Base-by-base conservation (phyloP, 2,329 filamentous ascomycete species). In the Trichoderma koningiopsis region DNA sequence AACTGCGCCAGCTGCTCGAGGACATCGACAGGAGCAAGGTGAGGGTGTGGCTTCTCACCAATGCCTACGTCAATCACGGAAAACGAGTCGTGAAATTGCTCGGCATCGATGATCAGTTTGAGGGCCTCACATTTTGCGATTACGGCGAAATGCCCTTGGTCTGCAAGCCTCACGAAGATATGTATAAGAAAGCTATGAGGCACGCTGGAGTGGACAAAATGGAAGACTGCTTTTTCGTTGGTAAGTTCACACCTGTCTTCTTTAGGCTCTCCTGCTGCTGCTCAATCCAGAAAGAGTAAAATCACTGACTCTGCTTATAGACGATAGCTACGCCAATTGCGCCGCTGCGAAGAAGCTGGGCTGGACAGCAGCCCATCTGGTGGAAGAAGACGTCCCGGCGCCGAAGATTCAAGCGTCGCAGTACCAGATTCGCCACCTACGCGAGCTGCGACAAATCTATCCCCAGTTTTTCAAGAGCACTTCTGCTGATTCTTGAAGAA, bases 71-170 rank as follows among this genome's bases (percentile, higher is more conserved):
- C 72, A 98, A 86, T 40, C 96, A 99, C 76, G 96, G 89, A 37
- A 90, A 88, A 76, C 84, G 94, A 53, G 96, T 99, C 0, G 89
- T 97, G 14, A 89, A 86, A 70, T 83, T 99, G 24, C 84, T 99
- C 2, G 90, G 87, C 2, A 84, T 99, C 29, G 94, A 96, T 1
- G 93, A 97, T 77, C 82, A 95, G 31, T 99, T 99, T 77, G 95
- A 98, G 72, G 96, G 96, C 8, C 88, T 98, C 71, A 99, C 96
- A 0, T 99, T 89, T 79, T 99, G 96, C 77, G 93, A 99, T 80
- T 99, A 99, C 80, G 86, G 83, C 13, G 81, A 86, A 19, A 83
- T 88, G 53, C 91, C 88, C 6, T 85, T 99, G 71, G 81, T 96
- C 58, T 97, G 96, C 83, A 99, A 99, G 79, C 96, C 96, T 3